Conservation (phyloP, 257 asterid genomes). For the Ballota nigra region DNA sequence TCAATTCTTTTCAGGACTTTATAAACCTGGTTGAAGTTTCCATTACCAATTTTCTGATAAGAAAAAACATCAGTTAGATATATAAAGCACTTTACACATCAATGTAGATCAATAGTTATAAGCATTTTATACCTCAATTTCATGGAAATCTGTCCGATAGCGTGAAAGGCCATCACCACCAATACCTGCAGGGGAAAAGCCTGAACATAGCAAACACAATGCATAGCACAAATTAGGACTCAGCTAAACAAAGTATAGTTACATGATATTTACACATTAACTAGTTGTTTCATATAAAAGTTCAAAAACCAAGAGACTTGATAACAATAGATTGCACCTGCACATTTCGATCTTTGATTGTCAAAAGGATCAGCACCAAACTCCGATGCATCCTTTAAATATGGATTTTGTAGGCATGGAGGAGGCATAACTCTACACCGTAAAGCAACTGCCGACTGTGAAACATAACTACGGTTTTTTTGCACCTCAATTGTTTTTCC, state of each 20-base stretch:
- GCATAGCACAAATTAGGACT: not conserved
- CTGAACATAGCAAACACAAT: conserved; percentile 37
- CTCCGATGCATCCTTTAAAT: conserved; percentile 46
- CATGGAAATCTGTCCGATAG: conserved; percentile 83
- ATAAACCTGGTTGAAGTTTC: conserved; percentile 84
- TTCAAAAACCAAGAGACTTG: not conserved
- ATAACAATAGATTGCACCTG: conserved; percentile 44
- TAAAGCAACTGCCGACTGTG: conserved; percentile 96
- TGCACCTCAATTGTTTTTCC: conserved; percentile 34
- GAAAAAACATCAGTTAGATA: conserved; percentile 12
- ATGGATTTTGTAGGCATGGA: conserved; percentile 88
- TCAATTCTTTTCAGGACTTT: conserved; percentile 88
- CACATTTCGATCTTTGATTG: conserved; percentile 73
- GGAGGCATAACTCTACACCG: conserved; percentile 98
- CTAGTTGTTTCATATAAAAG: not conserved
- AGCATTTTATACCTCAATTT: conserved; percentile 54
- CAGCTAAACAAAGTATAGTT: too few relatives aligned
- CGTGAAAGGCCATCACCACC: conserved; percentile 81
- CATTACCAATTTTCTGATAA: conserved; percentile 78
- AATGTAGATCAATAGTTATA: not conserved
- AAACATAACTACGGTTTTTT: conserved; percentile 59
- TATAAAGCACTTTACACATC: not conserved
- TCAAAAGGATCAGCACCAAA: conserved; percentile 65
- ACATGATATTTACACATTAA: not conserved
- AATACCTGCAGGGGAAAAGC: conserved; percentile 44